Evolutionary conservation across 2,329 filamentous ascomycete genomes (phyloP).

Genomic region (Esteya vermicola): DNA sequence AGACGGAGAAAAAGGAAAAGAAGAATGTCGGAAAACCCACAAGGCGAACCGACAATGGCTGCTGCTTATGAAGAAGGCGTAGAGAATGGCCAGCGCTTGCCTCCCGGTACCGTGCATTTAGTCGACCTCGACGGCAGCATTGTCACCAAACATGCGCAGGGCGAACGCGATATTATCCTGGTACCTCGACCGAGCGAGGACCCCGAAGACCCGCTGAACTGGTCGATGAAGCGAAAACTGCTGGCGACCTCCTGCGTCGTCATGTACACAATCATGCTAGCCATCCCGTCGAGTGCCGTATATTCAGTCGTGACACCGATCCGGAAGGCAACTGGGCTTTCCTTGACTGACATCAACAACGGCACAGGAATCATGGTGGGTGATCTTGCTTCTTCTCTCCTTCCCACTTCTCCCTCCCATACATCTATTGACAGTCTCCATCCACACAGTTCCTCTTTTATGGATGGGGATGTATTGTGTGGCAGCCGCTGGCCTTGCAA

Average conservation of each 20-base stretch:
- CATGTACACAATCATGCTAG: conserved; percentile 26
- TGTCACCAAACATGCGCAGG: conserved; percentile 14
- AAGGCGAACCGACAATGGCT: no score
- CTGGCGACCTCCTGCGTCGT: conserved; percentile 16
- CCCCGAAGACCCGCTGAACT: conserved; percentile 25
- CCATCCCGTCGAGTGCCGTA: conserved; percentile 24
- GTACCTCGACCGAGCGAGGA: conserved; percentile 21
- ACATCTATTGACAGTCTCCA: neutral
- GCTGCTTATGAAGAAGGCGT: conserved; percentile 1
- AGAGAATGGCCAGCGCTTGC: conserved; percentile 2
- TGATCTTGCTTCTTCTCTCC: neutral
- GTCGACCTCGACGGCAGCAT: conserved; percentile 20
- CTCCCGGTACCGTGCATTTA: conserved; percentile 27
- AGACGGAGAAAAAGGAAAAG: no score
- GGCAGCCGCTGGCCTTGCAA: conserved; percentile 18
- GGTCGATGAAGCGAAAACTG: conserved; percentile 18
- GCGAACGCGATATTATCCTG: conserved; percentile 24
- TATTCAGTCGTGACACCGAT: conserved; percentile 2
- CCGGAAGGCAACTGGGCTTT: neutral
- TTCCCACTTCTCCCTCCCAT: neutral
- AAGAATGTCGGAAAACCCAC: no score
- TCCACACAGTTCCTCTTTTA: conserved; percentile 21
- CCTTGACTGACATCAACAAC: conserved; percentile 2
- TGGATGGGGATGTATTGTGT: conserved; percentile 19
- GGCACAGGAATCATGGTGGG: conserved; percentile 3